Base-by-base conservation (phyloP, 2,329 filamentous ascomycete species). In the Lachnellula willkommii region DNA sequence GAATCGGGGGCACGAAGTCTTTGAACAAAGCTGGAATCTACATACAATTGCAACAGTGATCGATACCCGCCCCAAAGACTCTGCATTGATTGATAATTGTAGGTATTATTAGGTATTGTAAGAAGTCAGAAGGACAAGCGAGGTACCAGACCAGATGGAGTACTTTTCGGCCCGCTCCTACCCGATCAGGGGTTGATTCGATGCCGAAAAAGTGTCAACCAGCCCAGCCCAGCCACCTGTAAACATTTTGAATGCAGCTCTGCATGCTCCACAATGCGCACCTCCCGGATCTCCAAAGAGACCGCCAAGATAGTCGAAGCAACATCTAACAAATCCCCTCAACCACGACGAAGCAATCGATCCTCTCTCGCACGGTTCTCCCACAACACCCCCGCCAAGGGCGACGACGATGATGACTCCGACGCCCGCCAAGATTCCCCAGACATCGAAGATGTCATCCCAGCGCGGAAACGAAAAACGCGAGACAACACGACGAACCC, bases 391-490 rank as follows among this genome's bases (percentile, higher is more conserved):
- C 58, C 65, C 1, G 55, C 65, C 17, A 62, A 64, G 20, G 58
- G 64, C 20, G 61, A 63, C 57, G 58, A 62, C 14, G 59, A 65
- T 26, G 61, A 63, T 58, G 58, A 62, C 12, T 47, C 46, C 2
- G 52, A 53, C 36, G 46, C 53, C 2, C 24, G n/a, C n/a, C 53
- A 48, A 22, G 47, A 47, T 14, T 54, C 59, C 8, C 50, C 61
- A 45, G 82, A 85, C 62, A 84, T 87, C 55, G 83, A 87, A 72
- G 83, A 87, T 75, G 63, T 63, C 66, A 54, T 77, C 65, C 54
- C 71, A 5, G 55, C 65, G 1, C 67, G 70, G 14, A 83, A 81
- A 65, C 76, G 77, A 39, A 83, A 83, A 79, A 64, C 72, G 75
- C 57, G 73, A 55, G 65, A 68, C 62, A 62, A 70, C 63, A 42